Conservation (phyloP, 2,329 filamentous ascomycete species). For the Aspergillus chevalieri region DNA sequence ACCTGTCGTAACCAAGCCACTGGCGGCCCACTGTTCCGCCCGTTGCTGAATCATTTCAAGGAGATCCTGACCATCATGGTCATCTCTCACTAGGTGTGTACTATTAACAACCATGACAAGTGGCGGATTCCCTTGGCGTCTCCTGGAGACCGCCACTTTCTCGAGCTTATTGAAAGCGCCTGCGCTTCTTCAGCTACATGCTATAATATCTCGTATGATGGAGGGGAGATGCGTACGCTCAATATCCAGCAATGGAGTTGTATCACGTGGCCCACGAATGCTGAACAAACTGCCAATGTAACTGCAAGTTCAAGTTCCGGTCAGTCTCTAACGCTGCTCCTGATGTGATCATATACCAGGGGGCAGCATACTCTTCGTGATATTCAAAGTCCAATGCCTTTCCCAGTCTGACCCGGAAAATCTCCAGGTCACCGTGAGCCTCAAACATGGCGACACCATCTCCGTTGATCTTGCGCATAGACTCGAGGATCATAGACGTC, state of each 20-base stretch:
- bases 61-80: slow-evolving; percentile 86
- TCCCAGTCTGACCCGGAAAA: slow-evolving; percentile 85
- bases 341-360: neutral
- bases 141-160: slow-evolving; percentile 71
- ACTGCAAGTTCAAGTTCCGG: slow-evolving; percentile 15
- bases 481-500: slow-evolving; percentile 91
- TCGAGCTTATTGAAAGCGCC: slow-evolving; percentile 90
- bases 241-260: slow-evolving; percentile 86
- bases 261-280: slow-evolving; percentile 85
- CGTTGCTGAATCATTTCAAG: slow-evolving; percentile 92
- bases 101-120: slow-evolving; percentile 93
- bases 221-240: slow-evolving; percentile 50
- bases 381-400: slow-evolving; percentile 95
- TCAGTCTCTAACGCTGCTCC: slow-evolving; percentile 6
- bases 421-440: slow-evolving; percentile 88
- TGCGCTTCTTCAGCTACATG: too few relatives aligned
- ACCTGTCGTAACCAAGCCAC: slow-evolving; percentile 72
- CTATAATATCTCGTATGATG: too few relatives aligned
- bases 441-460: slow-evolving; percentile 93
- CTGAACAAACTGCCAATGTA: slow-evolving; percentile 89
- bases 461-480: slow-evolving; percentile 87
- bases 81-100: slow-evolving; percentile 81
- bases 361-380: slow-evolving; percentile 72
- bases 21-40: slow-evolving; percentile 92
- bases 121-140: slow-evolving; percentile 58